Percentiles rank a stretch among this genome's conserved stretches.
These are phyloP conservation scores for Diutina pseudorugosa DNA, from an alignment of 1,139 yeast genomes.

Conservation along the genomic window DNA sequence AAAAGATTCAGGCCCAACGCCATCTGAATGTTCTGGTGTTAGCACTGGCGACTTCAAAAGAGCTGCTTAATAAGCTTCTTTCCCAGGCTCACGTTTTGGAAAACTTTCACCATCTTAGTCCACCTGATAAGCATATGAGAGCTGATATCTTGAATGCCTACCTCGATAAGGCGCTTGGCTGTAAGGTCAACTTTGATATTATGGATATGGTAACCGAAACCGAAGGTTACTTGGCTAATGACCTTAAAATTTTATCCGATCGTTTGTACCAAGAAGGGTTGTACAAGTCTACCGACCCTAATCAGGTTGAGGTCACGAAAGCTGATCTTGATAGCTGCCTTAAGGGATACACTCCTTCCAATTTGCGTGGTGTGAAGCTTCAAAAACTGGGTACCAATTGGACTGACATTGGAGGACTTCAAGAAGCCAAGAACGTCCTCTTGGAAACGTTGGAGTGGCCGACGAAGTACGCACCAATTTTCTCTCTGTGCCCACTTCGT, in stretches of 20 bases:
- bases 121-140: conserved; percentile 64
- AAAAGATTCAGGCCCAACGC: conserved; percentile 23
- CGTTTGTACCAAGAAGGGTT: conserved; percentile 62
- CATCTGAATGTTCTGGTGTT: conserved; percentile 40
- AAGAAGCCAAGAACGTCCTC: conserved; percentile 60
- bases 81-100: conserved; percentile 64
- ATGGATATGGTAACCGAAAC: conserved; percentile 69
- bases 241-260: conserved; percentile 60
- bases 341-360: conserved; percentile 64
- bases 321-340: conserved; percentile 45
- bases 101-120: conserved; percentile 42
- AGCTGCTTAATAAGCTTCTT: conserved; percentile 48
- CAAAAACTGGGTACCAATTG: conserved; percentile 69
- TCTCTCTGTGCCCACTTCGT: conserved; percentile 76
- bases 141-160: conserved; percentile 38
- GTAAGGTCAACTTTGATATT: conserved; percentile 34
- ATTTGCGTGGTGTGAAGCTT: conserved; percentile 75
- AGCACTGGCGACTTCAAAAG: conserved; percentile 52
- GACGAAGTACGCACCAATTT: conserved; percentile 87
- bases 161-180: conserved; percentile 19
- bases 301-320: conserved; percentile 12
- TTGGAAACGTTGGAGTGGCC: conserved; percentile 96
- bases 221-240: conserved; percentile 85
- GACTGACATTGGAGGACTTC: conserved; percentile 84
- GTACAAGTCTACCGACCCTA: conserved; percentile 15